Evolutionary conservation across 2,329 filamentous ascomycete genomes (phyloP).

Genomic region (Trematosphaeria pertusa): DNA sequence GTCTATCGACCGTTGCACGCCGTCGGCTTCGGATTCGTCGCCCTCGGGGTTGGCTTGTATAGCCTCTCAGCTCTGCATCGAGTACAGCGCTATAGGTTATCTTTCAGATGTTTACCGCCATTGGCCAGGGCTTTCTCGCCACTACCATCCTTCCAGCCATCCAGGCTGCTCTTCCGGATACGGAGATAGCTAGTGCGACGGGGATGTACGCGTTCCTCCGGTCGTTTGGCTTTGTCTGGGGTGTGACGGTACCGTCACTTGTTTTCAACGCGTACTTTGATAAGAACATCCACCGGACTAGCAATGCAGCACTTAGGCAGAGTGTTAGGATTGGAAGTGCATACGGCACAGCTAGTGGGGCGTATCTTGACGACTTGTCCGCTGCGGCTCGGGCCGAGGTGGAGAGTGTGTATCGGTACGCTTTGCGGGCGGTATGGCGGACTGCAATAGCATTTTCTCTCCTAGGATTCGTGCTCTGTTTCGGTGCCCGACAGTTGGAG

Average conservation of each 20-base stretch:
- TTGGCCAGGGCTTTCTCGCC: conserved; percentile 4
- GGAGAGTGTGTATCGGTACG: too few species aligned
- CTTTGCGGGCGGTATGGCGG: too few species aligned
- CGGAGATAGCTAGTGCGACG: conserved; percentile 6
- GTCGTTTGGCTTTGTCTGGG: conserved; percentile 13
- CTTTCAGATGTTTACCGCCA: conserved; percentile 4
- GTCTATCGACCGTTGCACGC: conserved; percentile 18
- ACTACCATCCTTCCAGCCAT: conserved; percentile 16
- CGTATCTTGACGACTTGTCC: too few species aligned
- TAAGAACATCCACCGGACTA: too few species aligned
- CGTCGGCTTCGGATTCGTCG: conserved; percentile 4
- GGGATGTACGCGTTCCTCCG: conserved; percentile 15
- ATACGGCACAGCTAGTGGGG: too few species aligned
- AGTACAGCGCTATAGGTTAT: conserved; percentile 5
- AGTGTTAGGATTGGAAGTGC: too few species aligned
- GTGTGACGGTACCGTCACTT: conserved; percentile 7
- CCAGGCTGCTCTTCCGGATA: conserved; percentile 10
- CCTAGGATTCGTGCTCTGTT: too few species aligned
- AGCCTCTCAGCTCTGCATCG: conserved; percentile 2
- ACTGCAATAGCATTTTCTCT: too few species aligned
- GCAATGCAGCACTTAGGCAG: too few species aligned
- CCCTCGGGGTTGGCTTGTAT: conserved; percentile 7
- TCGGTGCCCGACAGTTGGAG: too few species aligned
- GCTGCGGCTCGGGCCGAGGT: too few species aligned
- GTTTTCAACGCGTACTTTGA: conserved; percentile 19